Evolutionary conservation across 306 rosid species (phyloP).

Genomic region (Chamaecrista fasciculata): DNA sequence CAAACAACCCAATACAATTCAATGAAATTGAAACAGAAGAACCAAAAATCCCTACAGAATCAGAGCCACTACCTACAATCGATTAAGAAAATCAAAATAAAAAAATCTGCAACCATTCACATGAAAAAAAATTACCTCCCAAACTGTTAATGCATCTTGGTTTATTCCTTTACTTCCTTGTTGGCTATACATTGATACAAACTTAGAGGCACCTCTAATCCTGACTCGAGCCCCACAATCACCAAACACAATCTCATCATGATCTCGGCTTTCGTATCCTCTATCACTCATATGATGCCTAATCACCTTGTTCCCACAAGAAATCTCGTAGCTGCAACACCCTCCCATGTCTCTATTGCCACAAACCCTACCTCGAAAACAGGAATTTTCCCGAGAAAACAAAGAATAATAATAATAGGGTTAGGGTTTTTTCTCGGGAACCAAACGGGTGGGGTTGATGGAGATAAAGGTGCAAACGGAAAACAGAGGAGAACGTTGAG

Average conservation of each 20-base stretch:
- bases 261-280: slow-evolving; percentile 7
- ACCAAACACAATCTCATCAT: slow-evolving; percentile 17
- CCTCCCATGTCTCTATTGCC: slow-evolving; percentile 47
- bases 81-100: neutral
- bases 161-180: slow-evolving; percentile 75
- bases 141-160: slow-evolving; percentile 84
- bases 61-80: too few relatives aligned
- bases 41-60: neutral
- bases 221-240: slow-evolving; percentile 40
- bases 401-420: slow-evolving; percentile 10
- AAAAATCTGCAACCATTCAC: neutral
- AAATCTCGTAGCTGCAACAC: slow-evolving; percentile 39
- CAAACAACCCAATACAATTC: neutral
- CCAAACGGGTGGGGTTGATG: neutral
- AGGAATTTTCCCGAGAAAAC: neutral
- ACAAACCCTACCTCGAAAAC: slow-evolving; percentile 19
- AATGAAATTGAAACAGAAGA: neutral
- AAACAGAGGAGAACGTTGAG: neutral
- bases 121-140: slow-evolving; percentile 62
- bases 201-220: slow-evolving; percentile 51
- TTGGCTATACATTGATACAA: slow-evolving; percentile 60
- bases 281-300: slow-evolving; percentile 1
- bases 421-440: neutral
- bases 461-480: neutral
- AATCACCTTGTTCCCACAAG: slow-evolving; percentile 1